These are phyloP conservation scores for Vitis amurensis DNA, from an alignment of 164 flowering plant species.

Conservation along the genomic window DNA sequence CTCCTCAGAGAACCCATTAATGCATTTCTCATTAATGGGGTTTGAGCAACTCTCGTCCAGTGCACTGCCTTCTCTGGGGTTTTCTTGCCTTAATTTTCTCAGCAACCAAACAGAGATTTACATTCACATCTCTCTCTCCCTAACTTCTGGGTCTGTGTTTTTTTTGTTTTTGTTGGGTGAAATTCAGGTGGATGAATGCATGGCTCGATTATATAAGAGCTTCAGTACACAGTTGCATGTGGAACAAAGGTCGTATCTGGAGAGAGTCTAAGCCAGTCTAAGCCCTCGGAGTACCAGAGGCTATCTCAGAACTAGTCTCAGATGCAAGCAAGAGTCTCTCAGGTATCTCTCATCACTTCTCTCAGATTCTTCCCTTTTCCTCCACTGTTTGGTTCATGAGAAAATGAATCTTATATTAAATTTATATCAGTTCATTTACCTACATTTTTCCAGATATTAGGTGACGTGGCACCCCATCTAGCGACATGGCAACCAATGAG, in stretches of 20 bases:
- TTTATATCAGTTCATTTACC: too few relatives aligned
- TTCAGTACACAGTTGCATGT: slow-evolving; percentile 57
- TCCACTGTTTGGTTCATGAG: neutral
- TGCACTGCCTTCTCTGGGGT: neutral
- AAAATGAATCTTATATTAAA: neutral
- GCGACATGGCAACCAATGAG: too few relatives aligned
- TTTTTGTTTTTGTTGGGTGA: slow-evolving; percentile 1
- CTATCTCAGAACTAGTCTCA: slow-evolving; percentile 65
- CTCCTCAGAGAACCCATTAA: slow-evolving; percentile 73
- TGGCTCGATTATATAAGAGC: slow-evolving; percentile 92
- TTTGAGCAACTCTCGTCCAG: too few relatives aligned
- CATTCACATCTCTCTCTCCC: neutral
- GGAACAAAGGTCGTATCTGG: slow-evolving; percentile 32
- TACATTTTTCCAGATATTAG: too few relatives aligned
- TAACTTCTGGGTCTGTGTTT: neutral
- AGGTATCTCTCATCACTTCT: slow-evolving; percentile 34
- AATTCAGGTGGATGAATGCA: slow-evolving; percentile 70
- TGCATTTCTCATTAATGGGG: too few relatives aligned
- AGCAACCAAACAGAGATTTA: neutral
- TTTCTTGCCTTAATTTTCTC: slow-evolving; percentile 5
- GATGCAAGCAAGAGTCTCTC: slow-evolving; percentile 87
- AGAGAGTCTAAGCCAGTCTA: slow-evolving; percentile 66
- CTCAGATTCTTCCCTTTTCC: neutral
- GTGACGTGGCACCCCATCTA: too few relatives aligned
- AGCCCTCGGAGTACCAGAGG: slow-evolving; percentile 83